Percentiles rank a stretch among this genome's conserved stretches.
Evolutionary conservation across 352 stramenopile species (phyloP).

Genomic region (Sclerospora graminicola): DNA sequence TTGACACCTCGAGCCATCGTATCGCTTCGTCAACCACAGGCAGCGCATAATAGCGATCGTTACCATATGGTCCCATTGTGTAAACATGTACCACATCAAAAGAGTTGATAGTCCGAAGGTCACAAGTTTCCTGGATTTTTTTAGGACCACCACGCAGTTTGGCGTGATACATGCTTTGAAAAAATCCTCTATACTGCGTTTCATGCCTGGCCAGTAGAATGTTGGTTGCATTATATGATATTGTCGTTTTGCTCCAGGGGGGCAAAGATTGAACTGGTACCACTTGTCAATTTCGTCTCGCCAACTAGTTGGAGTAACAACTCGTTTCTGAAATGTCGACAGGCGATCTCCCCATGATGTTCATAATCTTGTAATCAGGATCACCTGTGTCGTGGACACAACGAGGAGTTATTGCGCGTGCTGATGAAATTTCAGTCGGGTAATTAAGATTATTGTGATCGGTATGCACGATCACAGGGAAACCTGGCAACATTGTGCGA

Average conservation of each 20-base stretch:
- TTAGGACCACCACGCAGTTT: not conserved
- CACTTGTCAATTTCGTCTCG: not conserved
- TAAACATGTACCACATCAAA: not conserved
- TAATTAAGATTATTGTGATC: constrained; percentile 3
- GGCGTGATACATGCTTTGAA: not conserved
- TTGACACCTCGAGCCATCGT: not conserved
- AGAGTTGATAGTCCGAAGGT: not conserved
- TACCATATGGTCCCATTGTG: not conserved
- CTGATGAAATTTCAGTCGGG: not conserved
- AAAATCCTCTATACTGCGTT: not conserved
- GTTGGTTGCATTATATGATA: not conserved
- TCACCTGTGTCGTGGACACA: not conserved
- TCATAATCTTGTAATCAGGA: not conserved
- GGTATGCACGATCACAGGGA: constrained; percentile 3
- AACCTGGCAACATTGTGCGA: constrained; percentile 3
- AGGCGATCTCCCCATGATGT: not conserved
- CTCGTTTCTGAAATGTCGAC: not conserved
- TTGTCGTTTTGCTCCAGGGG: not conserved
- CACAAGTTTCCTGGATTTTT: not conserved
- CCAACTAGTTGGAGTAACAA: not conserved
- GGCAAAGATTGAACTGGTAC: not conserved
- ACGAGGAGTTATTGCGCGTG: not conserved
- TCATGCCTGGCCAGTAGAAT: not conserved
- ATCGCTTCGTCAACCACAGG: not conserved
- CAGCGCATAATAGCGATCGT: not conserved